Conservation (phyloP, 257 asterid species). For the Ajuga chamaepitys region DNA sequence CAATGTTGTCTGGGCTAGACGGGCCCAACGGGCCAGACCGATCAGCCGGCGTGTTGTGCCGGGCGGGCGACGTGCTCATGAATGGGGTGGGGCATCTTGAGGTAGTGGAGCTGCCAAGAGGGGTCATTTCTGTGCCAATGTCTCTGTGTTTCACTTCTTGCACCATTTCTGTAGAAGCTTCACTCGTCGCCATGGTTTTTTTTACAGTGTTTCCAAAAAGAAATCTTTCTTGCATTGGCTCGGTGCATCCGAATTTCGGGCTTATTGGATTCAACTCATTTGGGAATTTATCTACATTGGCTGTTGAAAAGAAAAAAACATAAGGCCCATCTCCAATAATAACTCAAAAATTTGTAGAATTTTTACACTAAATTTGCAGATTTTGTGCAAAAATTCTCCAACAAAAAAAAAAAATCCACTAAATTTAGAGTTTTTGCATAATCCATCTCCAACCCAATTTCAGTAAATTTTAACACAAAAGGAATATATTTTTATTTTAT, state of each 20-base stretch:
- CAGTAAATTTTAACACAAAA: too few relatives aligned
- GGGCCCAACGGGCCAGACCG: conserved; percentile 73
- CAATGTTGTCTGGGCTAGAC: conserved; percentile 34
- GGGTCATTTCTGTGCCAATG: conserved; percentile 96
- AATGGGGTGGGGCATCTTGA: conserved; percentile 95
- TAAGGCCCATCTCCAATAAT: too few relatives aligned
- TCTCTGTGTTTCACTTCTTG: conserved; percentile 63
- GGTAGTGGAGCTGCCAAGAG: conserved; percentile 84
- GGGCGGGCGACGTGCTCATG: conserved; percentile 66
- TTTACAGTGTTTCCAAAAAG: conserved; percentile 38
- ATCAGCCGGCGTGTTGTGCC: conserved; percentile 79
- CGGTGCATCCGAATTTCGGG: conserved; percentile 46
- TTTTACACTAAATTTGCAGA: too few relatives aligned
- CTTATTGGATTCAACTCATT: conserved; percentile 30
- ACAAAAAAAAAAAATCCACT: too few relatives aligned
- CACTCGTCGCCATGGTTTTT: conserved; percentile 23
- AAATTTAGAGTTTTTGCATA: too few relatives aligned
- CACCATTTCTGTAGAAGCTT: conserved; percentile 23
- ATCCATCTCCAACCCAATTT: too few relatives aligned
- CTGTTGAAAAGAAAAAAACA: too few relatives aligned
- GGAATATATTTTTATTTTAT: too few relatives aligned
- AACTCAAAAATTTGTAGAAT: too few relatives aligned
- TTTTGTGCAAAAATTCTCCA: too few relatives aligned
- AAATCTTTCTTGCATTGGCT: conserved; percentile 68
- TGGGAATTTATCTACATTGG: conserved; percentile 75